phyloP scores from a whole-genome alignment of 805 yeast species.

The Pichia nanzhaoensis region DNA sequence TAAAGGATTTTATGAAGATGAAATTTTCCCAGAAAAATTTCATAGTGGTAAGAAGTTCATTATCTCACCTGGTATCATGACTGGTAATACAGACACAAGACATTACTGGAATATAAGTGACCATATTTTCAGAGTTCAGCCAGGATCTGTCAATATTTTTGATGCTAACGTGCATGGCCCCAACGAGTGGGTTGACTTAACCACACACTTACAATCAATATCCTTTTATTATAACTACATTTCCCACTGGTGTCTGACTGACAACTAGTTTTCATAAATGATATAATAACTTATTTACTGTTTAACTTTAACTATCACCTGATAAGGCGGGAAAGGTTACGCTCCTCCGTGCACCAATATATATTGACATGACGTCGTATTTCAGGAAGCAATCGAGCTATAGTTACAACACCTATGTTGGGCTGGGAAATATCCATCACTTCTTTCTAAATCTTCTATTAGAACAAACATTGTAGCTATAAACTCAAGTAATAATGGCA shows the following conservation, averaged over 20 bases:
- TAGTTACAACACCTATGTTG: too few species aligned
- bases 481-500: background rate
- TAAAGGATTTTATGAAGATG: slow-evolving; percentile 55
- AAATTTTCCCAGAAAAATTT: slow-evolving; percentile 25
- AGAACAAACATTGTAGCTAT: background rate
- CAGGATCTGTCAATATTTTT: slow-evolving; percentile 27
- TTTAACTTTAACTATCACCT: too few species aligned
- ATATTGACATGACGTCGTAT: too few species aligned
- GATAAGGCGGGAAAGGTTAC: too few species aligned
- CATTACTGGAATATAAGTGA: slow-evolving; percentile 55
- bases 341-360: too few species aligned
- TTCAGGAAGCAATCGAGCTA: too few species aligned
- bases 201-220: slow-evolving; percentile 52
- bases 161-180: slow-evolving; percentile 50
- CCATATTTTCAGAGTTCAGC: slow-evolving; percentile 54
- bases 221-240: slow-evolving; percentile 29
- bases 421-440: background rate
- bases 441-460: background rate
- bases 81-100: slow-evolving; percentile 67
- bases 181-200: slow-evolving; percentile 50
- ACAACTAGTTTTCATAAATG: background rate
- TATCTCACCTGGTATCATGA: slow-evolving; percentile 53
- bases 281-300: too few species aligned
- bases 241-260: slow-evolving; percentile 8
- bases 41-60: slow-evolving; percentile 19